phyloP scores from a whole-genome alignment of 2,329 filamentous ascomycete species.

The Neopestalotiopsis clavispora region DNA sequence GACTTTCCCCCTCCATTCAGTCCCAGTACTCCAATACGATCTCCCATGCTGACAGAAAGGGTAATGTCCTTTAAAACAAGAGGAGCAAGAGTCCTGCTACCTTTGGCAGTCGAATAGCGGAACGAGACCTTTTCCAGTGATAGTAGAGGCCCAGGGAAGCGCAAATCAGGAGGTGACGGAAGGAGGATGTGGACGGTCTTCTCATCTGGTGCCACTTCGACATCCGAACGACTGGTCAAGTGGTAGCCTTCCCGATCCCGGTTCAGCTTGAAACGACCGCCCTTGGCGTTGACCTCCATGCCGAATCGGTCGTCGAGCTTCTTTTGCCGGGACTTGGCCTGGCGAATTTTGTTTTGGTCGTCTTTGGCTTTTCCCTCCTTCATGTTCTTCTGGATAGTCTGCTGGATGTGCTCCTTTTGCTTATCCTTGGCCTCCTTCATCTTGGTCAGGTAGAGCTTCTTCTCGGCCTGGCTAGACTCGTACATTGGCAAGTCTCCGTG shows the following conservation, averaged over 20 bases:
- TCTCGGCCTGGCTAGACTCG: slow-evolving; percentile 70
- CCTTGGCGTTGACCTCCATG: slow-evolving; percentile 72
- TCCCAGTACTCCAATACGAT: slow-evolving; percentile 76
- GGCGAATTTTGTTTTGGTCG: slow-evolving; percentile 84
- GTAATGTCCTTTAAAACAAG: slow-evolving; percentile 66
- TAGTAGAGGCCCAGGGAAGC: slow-evolving; percentile 76
- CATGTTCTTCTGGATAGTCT: slow-evolving; percentile 76
- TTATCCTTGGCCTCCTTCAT: slow-evolving; percentile 85
- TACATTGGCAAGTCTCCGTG: slow-evolving; percentile 76
- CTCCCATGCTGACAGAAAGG: slow-evolving; percentile 73
- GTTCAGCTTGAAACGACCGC: slow-evolving; percentile 81
- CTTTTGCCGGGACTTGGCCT: slow-evolving; percentile 83
- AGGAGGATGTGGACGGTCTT: slow-evolving; percentile 61
- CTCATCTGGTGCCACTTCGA: slow-evolving; percentile 72
- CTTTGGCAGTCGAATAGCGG: slow-evolving; percentile 53
- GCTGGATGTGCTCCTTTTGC: slow-evolving; percentile 80
- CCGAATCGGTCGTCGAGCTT: slow-evolving; percentile 84
- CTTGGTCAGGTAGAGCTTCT: slow-evolving; percentile 69
- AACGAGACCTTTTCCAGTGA: slow-evolving; percentile 74
- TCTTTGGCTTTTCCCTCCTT: slow-evolving; percentile 77
- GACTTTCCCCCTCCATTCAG: slow-evolving; percentile 85
- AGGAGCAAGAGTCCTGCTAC: slow-evolving; percentile 38
- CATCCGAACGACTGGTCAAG: slow-evolving; percentile 63
- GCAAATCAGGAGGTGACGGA: slow-evolving; percentile 69
- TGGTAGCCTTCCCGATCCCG: slow-evolving; percentile 71